A percentile compares a stretch with the other conserved stretches of the same genome.
phyloP scores from a whole-genome alignment of 306 rosid species.

The Bauhinia variegata region DNA sequence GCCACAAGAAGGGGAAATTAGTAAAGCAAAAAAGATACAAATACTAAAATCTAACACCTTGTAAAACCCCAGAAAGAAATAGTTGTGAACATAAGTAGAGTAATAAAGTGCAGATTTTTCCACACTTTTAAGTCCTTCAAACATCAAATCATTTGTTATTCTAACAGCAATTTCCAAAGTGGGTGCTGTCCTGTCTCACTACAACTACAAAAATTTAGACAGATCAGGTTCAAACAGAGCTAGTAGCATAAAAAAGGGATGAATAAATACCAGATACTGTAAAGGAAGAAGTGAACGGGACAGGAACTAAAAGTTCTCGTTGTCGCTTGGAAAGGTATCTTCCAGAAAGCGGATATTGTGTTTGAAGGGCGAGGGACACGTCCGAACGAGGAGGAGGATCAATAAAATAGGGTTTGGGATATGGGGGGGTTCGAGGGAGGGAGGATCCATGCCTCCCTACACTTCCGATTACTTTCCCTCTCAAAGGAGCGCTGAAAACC shows the following conservation, averaged over 20 bases:
- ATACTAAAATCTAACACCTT: background rate
- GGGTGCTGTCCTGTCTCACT: too few relatives aligned
- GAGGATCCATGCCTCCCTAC: slow-evolving; percentile 48
- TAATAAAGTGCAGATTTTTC: too few relatives aligned
- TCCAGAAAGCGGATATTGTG: slow-evolving; percentile 54
- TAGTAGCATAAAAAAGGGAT: background rate
- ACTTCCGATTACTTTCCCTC: too few relatives aligned
- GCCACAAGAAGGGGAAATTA: too few relatives aligned
- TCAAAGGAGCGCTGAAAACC: too few relatives aligned
- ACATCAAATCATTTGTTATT: background rate
- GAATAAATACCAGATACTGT: slow-evolving; percentile 56
- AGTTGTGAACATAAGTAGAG: background rate
- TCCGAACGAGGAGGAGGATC: slow-evolving; percentile 9
- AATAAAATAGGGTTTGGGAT: slow-evolving; percentile 42
- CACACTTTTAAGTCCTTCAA: background rate
- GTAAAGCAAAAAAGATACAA: background rate
- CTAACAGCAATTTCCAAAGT: background rate
- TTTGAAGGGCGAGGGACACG: slow-evolving; percentile 24
- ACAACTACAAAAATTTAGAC: background rate
- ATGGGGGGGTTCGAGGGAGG: slow-evolving; percentile 34
- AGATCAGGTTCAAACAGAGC: background rate
- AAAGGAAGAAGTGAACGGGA: slow-evolving; percentile 35
- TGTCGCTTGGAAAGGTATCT: slow-evolving; percentile 83
- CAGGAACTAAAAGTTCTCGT: slow-evolving; percentile 48
- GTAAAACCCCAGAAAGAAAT: background rate